phyloP scores from a whole-genome alignment of 805 yeast species.

The Barnettozyma vustinii region DNA sequence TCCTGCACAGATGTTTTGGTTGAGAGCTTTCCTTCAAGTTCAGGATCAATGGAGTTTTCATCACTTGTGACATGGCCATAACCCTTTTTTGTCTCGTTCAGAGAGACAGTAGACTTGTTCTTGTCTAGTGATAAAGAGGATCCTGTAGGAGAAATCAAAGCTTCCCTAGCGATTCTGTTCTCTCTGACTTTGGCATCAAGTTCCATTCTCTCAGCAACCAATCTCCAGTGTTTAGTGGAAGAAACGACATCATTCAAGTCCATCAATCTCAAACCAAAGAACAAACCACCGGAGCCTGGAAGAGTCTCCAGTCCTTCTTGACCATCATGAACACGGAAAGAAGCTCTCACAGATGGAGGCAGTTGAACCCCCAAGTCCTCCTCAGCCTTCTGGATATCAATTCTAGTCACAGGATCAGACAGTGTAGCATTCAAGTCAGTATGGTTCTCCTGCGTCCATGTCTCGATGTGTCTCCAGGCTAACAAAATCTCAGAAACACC shows the following conservation, averaged over 20 bases:
- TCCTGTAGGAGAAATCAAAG: slow-evolving; percentile 23
- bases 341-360: slow-evolving; percentile 80
- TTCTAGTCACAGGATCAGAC: slow-evolving; percentile 70
- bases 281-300: slow-evolving; percentile 61
- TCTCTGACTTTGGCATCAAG: slow-evolving; percentile 21
- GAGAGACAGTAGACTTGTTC: slow-evolving; percentile 18
- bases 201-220: slow-evolving; percentile 46
- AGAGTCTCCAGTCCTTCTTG: slow-evolving; percentile 76
- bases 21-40: slow-evolving; percentile 19
- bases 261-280: slow-evolving; percentile 77
- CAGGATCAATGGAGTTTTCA: slow-evolving; percentile 12
- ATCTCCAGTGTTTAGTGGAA: slow-evolving; percentile 83
- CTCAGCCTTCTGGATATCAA: slow-evolving; percentile 80
- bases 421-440: slow-evolving; percentile 79
- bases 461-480: slow-evolving; percentile 86
- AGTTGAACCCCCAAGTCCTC: slow-evolving; percentile 67
- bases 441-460: slow-evolving; percentile 73
- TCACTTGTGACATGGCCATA: slow-evolving; percentile 20
- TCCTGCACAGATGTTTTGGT: not conserved
- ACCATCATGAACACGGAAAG: slow-evolving; percentile 82
- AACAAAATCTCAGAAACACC: slow-evolving; percentile 72
- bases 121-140: slow-evolving; percentile 20
- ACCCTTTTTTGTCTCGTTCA: slow-evolving; percentile 27
- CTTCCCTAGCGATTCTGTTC: slow-evolving; percentile 17
- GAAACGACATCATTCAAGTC: slow-evolving; percentile 75